phyloP scores from a whole-genome alignment of 345 rosid species.

The Linum trigynum region DNA sequence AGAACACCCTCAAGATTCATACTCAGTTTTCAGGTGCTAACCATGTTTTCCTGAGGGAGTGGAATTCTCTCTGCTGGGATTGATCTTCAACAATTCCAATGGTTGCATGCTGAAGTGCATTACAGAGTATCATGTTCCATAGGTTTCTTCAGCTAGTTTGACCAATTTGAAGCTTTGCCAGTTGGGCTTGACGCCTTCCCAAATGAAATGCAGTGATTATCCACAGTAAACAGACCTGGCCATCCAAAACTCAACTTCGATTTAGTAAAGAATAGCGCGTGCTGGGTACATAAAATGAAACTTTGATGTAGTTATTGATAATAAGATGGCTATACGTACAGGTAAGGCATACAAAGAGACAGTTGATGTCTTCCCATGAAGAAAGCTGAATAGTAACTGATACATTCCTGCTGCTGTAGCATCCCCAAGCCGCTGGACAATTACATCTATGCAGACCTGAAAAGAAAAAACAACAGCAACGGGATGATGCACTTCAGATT shows the following conservation, averaged over 20 bases:
- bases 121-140: background rate
- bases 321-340: slow-evolving; percentile 29
- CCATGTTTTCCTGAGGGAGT: no score
- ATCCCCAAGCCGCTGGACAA: slow-evolving; percentile 90
- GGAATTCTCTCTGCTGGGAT: no score
- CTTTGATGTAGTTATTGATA: background rate
- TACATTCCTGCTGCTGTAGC: slow-evolving; percentile 92
- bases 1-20: no score
- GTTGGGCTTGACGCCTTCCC: slow-evolving; percentile 62
- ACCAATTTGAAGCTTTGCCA: slow-evolving; percentile 44
- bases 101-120: background rate
- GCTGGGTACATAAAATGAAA: background rate
- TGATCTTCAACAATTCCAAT: no score
- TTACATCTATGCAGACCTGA: slow-evolving; percentile 83
- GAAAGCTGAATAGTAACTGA: slow-evolving; percentile 54
- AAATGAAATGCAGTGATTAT: slow-evolving; percentile 60
- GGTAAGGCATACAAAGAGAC: slow-evolving; percentile 73
- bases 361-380: slow-evolving; percentile 54
- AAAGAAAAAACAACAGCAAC: background rate
- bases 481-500: background rate
- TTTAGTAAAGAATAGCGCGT: background rate
- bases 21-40: no score
- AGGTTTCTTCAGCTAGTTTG: slow-evolving; percentile 18
- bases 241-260: background rate
- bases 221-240: slow-evolving; percentile 68